Conservation (phyloP, 805 yeast species). For the Saccharomycopsis sp. region DNA sequence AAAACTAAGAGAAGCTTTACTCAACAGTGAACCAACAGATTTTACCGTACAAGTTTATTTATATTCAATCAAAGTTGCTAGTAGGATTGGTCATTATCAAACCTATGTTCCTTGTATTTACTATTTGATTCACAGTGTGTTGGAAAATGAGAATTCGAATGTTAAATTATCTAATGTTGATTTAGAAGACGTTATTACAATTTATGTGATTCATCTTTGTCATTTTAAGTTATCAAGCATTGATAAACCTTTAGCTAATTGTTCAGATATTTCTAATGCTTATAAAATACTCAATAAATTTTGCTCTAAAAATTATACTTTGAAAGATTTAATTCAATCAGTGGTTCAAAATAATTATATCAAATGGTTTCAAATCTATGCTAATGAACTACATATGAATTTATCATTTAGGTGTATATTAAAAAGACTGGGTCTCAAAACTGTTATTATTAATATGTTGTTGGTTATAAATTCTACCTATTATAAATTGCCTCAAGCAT, state of each 20-base stretch:
- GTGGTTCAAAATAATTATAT: conserved; percentile 7
- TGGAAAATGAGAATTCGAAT: conserved; percentile 21
- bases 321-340: conserved; percentile 4
- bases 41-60: conserved; percentile 39
- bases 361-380: conserved; percentile 10
- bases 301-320: conserved; percentile 3
- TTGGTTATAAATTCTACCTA: conserved; percentile 3
- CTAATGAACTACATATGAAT: conserved; percentile 6
- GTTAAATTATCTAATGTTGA: conserved; percentile 22
- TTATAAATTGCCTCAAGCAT: conserved; percentile 2
- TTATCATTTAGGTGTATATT: conserved; percentile 2
- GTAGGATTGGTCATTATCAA: conserved; percentile 41
- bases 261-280: neutral
- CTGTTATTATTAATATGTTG: conserved; percentile 1
- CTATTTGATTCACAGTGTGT: conserved; percentile 20
- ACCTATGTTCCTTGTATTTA: conserved; percentile 46
- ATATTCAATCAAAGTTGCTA: conserved; percentile 38
- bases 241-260: no score
- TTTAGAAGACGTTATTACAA: conserved; percentile 29
- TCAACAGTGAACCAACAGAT: conserved; percentile 28
- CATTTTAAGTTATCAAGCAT: conserved; percentile 19
- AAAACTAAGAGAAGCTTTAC: conserved; percentile 46
- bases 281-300: conserved; percentile 3
- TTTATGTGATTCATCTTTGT: conserved; percentile 34
- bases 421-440: conserved; percentile 3